phyloP scores from a whole-genome alignment of 495 filamentous ascomycete genomes.

The Pyrenopolyporus hunteri region DNA sequence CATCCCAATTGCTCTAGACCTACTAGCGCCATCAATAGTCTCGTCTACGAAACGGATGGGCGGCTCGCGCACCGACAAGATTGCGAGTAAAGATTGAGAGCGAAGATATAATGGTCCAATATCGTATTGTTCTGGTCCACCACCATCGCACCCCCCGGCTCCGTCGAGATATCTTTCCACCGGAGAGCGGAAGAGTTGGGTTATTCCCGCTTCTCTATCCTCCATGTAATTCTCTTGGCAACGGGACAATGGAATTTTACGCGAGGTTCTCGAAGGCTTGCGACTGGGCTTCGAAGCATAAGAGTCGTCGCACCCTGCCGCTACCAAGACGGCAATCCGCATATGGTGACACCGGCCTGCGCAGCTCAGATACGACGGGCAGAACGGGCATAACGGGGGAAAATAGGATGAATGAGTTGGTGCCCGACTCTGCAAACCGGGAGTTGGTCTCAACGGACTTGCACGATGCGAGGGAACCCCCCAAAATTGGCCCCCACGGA shows the following conservation, averaged over 20 bases:
- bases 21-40: conserved; percentile 30
- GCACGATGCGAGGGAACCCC: neutral
- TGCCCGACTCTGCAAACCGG: conserved; percentile 18
- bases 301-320: neutral
- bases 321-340: conserved; percentile 11
- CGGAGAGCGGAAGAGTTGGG: conserved; percentile 1
- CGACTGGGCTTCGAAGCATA: conserved; percentile 3
- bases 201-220: conserved; percentile 15
- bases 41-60: conserved; percentile 21
- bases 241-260: conserved; percentile 2
- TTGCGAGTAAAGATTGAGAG: conserved; percentile 9
- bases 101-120: conserved; percentile 10
- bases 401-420: too few species aligned
- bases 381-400: too few species aligned
- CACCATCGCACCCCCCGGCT: conserved; percentile 15
- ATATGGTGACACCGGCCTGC: neutral
- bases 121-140: conserved; percentile 1
- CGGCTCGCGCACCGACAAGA: conserved; percentile 32
- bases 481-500: conserved; percentile 16
- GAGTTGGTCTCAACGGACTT: neutral
- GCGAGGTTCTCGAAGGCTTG: conserved; percentile 19
- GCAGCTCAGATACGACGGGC: neutral
- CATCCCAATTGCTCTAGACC: conserved; percentile 18
- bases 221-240: conserved; percentile 26
- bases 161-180: conserved; percentile 25